Evolutionary conservation across 2,329 filamentous ascomycete species (phyloP).

Genomic region (Mycosphaerelloides madeirae): DNA sequence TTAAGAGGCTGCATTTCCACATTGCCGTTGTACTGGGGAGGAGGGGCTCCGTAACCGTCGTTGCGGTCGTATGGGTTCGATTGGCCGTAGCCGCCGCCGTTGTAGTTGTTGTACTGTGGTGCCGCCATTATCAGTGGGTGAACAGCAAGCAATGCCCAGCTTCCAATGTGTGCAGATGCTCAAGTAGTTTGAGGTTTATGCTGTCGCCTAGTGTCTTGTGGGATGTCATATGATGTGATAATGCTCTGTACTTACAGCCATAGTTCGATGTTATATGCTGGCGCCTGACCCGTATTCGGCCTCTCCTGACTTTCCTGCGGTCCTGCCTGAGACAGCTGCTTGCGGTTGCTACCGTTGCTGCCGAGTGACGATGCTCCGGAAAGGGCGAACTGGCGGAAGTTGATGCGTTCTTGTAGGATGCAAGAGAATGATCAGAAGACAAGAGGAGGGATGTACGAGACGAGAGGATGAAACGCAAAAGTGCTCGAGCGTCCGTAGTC

Average conservation of each 20-base stretch:
- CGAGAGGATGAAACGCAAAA: background rate
- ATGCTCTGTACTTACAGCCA: constrained; percentile 1
- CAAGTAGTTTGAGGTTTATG: constrained; percentile 1
- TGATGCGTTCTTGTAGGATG: background rate
- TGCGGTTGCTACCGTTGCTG: background rate
- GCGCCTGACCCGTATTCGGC: constrained; percentile 1
- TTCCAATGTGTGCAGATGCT: constrained; percentile 3
- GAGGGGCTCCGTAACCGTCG: constrained; percentile 22
- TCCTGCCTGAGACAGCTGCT: constrained; percentile 7
- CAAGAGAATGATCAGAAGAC: background rate
- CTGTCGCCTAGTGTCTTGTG: constrained; percentile 5
- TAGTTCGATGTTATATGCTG: background rate
- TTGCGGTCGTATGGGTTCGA: constrained; percentile 52
- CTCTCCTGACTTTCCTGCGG: constrained; percentile 5
- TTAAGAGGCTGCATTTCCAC: constrained; percentile 68
- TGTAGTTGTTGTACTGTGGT: constrained; percentile 30
- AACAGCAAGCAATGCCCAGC: constrained; percentile 1
- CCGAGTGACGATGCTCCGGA: background rate
- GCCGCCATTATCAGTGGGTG: constrained; percentile 17
- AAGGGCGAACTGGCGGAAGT: background rate
- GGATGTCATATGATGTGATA: background rate
- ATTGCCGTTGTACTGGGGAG: constrained; percentile 36
- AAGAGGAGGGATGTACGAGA: background rate
- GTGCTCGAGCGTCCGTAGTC: too few species aligned
- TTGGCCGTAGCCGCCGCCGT: constrained; percentile 49